Evolutionary conservation across 192 early-diverging fungal species (phyloP).

Genomic region (Chytriomyces confervae): DNA sequence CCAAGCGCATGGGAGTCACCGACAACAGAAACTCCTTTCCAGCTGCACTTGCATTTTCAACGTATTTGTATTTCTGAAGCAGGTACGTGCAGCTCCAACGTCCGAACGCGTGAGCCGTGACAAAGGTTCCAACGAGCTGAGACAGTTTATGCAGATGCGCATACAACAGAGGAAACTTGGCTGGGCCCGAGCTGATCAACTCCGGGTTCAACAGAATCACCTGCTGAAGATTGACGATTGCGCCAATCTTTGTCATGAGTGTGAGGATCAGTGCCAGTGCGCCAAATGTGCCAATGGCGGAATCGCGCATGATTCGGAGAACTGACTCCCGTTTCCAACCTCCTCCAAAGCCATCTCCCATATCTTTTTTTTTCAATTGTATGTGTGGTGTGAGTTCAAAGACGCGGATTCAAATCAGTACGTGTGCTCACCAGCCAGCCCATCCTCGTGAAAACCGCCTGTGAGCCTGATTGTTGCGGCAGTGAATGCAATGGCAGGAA

Average conservation of each 20-base stretch:
- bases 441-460: conserved; percentile 44
- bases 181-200: background rate
- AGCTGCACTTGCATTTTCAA: conserved; percentile 35
- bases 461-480: conserved; percentile 36
- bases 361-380: conserved; percentile 23
- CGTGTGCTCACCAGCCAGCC: conserved; percentile 22
- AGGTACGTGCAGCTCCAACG: conserved; percentile 45
- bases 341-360: conserved; percentile 45
- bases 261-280: conserved; percentile 27
- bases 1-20: conserved; percentile 30
- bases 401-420: background rate
- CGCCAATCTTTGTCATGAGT: conserved; percentile 16
- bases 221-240: conserved; percentile 15
- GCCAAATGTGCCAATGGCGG: conserved; percentile 34
- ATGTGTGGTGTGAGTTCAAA: background rate
- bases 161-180: background rate
- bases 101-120: conserved; percentile 36
- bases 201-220: background rate
- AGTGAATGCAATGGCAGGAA: conserved; percentile 34
- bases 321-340: conserved; percentile 35
- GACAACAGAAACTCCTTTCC: conserved; percentile 45
- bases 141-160: conserved; percentile 4
- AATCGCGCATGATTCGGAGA: conserved; percentile 41
- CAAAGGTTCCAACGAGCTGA: conserved; percentile 16
- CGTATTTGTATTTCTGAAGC: conserved; percentile 38